Evolutionary conservation across 345 rosid genomes (phyloP).

Genomic region (Salix koriyanagi): DNA sequence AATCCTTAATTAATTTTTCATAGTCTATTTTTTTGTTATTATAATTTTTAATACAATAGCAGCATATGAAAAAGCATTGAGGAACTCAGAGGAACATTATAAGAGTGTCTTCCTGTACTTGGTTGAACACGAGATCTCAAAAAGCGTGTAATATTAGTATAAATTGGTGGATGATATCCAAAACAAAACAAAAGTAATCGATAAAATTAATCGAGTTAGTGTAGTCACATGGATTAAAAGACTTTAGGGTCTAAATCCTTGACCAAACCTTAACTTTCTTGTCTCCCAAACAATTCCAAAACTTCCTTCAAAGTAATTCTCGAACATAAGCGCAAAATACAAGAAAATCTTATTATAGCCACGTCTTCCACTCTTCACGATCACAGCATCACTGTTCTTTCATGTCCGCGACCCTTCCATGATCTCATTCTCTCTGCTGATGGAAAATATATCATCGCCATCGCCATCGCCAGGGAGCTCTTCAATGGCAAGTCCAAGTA

Average conservation of each 20-base stretch:
- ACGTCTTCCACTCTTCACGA: neutral
- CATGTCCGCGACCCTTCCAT: neutral
- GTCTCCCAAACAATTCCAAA: neutral
- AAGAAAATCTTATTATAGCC: neutral
- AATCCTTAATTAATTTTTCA: too few relatives aligned
- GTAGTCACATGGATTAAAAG: neutral
- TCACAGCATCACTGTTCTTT: neutral
- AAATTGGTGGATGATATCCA: neutral
- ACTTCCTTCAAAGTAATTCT: neutral
- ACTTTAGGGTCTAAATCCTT: neutral
- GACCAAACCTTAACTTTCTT: neutral
- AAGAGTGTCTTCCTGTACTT: too few relatives aligned
- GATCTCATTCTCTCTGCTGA: neutral
- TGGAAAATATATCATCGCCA: neutral
- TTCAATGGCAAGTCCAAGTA: neutral
- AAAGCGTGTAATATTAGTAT: too few relatives aligned
- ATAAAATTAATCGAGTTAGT: too few relatives aligned
- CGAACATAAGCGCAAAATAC: neutral
- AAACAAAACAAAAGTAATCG: neutral
- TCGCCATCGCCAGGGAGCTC: neutral
- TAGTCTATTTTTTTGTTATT: too few relatives aligned
- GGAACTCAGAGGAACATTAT: too few relatives aligned
- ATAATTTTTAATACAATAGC: too few relatives aligned
- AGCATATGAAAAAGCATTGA: too few relatives aligned
- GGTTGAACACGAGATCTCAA: too few relatives aligned